Evolutionary conservation across 305 asterid genomes (phyloP).

Genomic region (Fraxinus sp.): DNA sequence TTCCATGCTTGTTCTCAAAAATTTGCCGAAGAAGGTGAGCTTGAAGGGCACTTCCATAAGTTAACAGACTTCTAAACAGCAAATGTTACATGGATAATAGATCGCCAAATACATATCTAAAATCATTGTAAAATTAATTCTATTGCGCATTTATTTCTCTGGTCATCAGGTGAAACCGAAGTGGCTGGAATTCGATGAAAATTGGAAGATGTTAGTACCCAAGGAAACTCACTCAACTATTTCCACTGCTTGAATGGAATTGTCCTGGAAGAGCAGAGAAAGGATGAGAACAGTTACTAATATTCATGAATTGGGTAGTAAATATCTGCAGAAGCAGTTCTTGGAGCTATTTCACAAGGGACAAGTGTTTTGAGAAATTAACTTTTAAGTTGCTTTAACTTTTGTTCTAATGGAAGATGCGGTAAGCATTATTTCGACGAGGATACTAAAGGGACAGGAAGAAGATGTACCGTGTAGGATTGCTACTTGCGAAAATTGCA

Average conservation of each 20-base stretch:
- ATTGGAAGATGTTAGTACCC: neutral
- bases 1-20: slow-evolving; percentile 52
- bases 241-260: neutral
- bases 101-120: no score
- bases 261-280: neutral
- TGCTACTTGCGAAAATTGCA: neutral
- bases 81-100: no score
- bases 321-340: neutral
- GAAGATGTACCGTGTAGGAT: neutral
- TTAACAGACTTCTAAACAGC: no score
- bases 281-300: neutral
- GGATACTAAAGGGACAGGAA: neutral
- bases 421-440: neutral
- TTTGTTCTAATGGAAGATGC: neutral
- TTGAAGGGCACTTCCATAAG: slow-evolving; percentile 38
- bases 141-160: no score
- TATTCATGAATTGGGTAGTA: neutral
- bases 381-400: neutral
- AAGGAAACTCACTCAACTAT: neutral
- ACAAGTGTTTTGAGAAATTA: neutral
- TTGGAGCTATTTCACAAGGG: neutral
- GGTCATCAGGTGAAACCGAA: no score
- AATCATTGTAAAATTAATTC: no score
- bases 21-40: slow-evolving; percentile 53
- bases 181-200: no score